phyloP scores from a whole-genome alignment of 495 filamentous ascomycete species.

The Entonaema liquescens region DNA sequence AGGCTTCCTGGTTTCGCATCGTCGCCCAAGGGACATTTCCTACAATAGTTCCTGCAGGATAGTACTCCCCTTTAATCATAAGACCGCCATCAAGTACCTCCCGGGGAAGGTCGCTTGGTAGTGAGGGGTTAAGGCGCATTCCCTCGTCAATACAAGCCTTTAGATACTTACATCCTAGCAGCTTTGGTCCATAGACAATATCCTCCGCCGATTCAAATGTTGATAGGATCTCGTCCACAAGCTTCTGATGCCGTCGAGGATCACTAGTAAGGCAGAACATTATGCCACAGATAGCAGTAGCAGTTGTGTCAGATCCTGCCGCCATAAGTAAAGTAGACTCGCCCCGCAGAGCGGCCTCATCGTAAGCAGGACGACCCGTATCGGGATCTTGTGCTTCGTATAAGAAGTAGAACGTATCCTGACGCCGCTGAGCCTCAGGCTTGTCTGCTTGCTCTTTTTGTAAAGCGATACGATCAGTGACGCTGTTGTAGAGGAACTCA shows the following conservation, averaged over 20 bases:
- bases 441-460: slow-evolving; percentile 20
- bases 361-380: slow-evolving; percentile 39
- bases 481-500: slow-evolving; percentile 27
- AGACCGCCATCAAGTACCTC: slow-evolving; percentile 64
- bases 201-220: slow-evolving; percentile 56
- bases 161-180: slow-evolving; percentile 58
- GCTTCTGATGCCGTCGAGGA: slow-evolving; percentile 46
- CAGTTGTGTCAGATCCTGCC: slow-evolving; percentile 49
- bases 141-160: slow-evolving; percentile 72
- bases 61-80: slow-evolving; percentile 58
- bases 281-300: slow-evolving; percentile 59
- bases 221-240: slow-evolving; percentile 57
- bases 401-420: slow-evolving; percentile 49
- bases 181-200: slow-evolving; percentile 50
- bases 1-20: slow-evolving; percentile 58
- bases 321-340: slow-evolving; percentile 42
- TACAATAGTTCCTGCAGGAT: slow-evolving; percentile 62
- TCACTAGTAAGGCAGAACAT: slow-evolving; percentile 61
- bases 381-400: slow-evolving; percentile 44
- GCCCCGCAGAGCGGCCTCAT: slow-evolving; percentile 22
- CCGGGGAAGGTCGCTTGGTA: slow-evolving; percentile 64
- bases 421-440: slow-evolving; percentile 28
- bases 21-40: slow-evolving; percentile 65
- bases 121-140: slow-evolving; percentile 66
- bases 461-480: slow-evolving; percentile 20